phyloP scores from a whole-genome alignment of 345 rosid species.

The Hirschfeldia incana region DNA sequence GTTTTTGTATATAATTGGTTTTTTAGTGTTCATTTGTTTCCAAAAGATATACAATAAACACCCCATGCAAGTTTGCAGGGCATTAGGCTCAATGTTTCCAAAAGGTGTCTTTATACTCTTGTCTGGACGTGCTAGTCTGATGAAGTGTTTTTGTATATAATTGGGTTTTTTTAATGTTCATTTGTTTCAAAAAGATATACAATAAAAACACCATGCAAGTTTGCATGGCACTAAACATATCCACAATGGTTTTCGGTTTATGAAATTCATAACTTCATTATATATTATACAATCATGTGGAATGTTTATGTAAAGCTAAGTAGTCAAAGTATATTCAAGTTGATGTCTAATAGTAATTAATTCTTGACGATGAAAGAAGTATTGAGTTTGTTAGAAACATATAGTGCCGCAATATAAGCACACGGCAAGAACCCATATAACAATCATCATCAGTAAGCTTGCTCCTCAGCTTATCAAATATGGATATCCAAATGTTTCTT shows the following conservation, averaged over 20 bases:
- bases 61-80: background rate
- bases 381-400: background rate
- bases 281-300: background rate
- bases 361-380: background rate
- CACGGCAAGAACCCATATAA: background rate
- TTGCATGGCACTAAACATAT: too few species aligned
- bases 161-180: too few species aligned
- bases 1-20: slow-evolving; percentile 3
- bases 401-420: background rate
- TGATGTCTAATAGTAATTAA: background rate
- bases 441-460: background rate
- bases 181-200: too few species aligned
- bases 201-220: too few species aligned
- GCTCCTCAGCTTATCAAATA: slow-evolving; percentile 16
- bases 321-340: background rate
- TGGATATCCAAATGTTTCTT: slow-evolving; percentile 17
- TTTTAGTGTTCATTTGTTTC: background rate
- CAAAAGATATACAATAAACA: background rate
- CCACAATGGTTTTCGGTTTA: background rate
- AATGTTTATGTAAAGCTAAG: background rate
- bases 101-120: too few species aligned
- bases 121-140: too few species aligned
- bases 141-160: too few species aligned
- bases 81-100: too few species aligned
- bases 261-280: background rate